Percentiles rank a stretch among this genome's conserved stretches.
Conservation (phyloP, 306 rosid genomes). For the Fragaria nilgerrensis region DNA sequence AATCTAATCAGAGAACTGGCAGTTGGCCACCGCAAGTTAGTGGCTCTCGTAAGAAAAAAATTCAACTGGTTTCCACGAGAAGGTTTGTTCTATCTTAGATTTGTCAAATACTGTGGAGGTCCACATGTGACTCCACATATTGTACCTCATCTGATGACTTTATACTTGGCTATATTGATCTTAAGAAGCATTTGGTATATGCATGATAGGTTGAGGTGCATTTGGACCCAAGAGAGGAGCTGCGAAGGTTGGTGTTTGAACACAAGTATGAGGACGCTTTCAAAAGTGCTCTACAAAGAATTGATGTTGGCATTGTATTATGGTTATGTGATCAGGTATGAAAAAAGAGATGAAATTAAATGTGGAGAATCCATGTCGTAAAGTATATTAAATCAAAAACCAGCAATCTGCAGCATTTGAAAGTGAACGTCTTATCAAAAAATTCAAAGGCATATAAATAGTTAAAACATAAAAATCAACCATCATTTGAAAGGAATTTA, state of each 20-base stretch:
- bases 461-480: too few relatives aligned
- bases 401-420: too few relatives aligned
- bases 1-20: constrained; percentile 76
- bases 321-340: constrained; percentile 95
- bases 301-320: constrained; percentile 84
- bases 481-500: too few relatives aligned
- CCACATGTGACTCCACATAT: not conserved
- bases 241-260: constrained; percentile 71
- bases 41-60: constrained; percentile 68
- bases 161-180: not conserved
- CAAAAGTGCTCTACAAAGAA: constrained; percentile 77
- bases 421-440: too few relatives aligned
- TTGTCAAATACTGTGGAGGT: not conserved
- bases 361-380: too few relatives aligned
- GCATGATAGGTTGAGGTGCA: constrained; percentile 74
- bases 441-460: too few relatives aligned
- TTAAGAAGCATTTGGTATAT: constrained; percentile 11
- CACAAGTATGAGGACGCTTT: constrained; percentile 93
- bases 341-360: too few relatives aligned
- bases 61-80: constrained; percentile 66
- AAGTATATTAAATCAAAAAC: too few relatives aligned
- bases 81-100: constrained; percentile 44
- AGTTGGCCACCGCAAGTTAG: constrained; percentile 80
- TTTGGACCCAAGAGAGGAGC: constrained; percentile 81
- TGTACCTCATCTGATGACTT: not conserved